Percentiles rank a stretch among this genome's conserved stretches.
These are phyloP conservation scores for Plantago ovata DNA, from an alignment of 257 asterid species.

Conservation along the genomic window DNA sequence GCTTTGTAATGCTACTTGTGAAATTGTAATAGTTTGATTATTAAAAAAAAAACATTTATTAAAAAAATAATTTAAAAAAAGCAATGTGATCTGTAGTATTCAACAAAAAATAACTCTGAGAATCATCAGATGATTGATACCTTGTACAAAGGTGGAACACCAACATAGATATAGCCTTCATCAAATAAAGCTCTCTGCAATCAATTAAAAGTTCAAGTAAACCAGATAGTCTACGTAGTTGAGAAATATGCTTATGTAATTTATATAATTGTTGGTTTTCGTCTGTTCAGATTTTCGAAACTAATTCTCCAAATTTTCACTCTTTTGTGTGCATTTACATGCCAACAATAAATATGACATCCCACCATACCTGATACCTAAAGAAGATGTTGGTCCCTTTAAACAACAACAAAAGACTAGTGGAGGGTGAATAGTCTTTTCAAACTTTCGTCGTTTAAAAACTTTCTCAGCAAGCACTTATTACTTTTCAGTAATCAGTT, in stretches of 20 bases:
- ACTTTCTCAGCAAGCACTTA: no score
- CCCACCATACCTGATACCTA: slow-evolving; percentile 74
- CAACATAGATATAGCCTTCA: slow-evolving; percentile 89
- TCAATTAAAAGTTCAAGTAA: slow-evolving; percentile 22
- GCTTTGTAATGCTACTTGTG: no score
- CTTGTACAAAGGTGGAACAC: slow-evolving; percentile 95
- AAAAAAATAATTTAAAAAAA: slow-evolving; percentile 15
- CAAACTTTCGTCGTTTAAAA: no score
- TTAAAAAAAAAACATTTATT: slow-evolving; percentile 10
- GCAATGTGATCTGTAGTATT: slow-evolving; percentile 6
- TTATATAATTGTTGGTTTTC: slow-evolving; percentile 4
- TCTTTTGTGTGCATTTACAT: no score
- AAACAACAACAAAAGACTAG: no score
- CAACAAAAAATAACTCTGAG: neutral
- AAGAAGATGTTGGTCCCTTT: no score
- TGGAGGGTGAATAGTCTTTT: no score
- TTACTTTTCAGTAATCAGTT: no score
- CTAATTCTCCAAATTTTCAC: no score
- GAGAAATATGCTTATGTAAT: no score
- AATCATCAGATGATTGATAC: slow-evolving; percentile 33
- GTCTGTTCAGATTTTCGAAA: neutral
- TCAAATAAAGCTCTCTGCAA: slow-evolving; percentile 88
- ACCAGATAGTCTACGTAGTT: slow-evolving; percentile 19
- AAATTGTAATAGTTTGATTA: no score
- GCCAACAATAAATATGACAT: no score